Base-by-base conservation (phyloP, 805 yeast species). In the Ogataea dorogensis region DNA sequence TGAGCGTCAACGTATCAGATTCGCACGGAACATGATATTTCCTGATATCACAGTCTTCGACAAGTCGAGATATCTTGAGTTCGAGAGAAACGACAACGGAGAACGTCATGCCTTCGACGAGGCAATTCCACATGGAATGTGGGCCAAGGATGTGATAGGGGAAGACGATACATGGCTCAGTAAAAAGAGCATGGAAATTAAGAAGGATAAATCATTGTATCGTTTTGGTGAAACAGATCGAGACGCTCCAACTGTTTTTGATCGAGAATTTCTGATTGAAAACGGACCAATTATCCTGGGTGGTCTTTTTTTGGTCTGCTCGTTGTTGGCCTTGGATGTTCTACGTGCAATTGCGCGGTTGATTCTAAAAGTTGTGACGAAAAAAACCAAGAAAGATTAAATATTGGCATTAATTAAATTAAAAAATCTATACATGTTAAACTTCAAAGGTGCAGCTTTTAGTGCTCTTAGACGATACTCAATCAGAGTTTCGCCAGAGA, bases 1-100 rank as follows among this genome's bases (percentile, higher is more conserved):
- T 5, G 47, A 55, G 15, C 40, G 53, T 30, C 50, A 40, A 44
- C 55, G 31, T 33, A 52, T 51, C 13, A 45, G 34, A 19, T 15
- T 9, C 32, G 60, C 58, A 64, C 67, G 21, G 38, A 60, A 43
- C 33, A 54, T 51, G 37, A 67, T 80, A 1, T 82, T 83, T 51
- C 68, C 77, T 19, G 80, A 76, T 50, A 65, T 81, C 3, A 64
- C 81, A 3, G 51, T 64, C 2, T 64, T 67, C 39, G 77, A 77
- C 45, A 70, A 70, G 15, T 53, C 71, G 11, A 65, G 84, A 35
- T 59, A 56, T 27, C 39, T 59, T 4, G 86, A 80, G 38, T 58
- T 67, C 23, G 87, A 82, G 47, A 62, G 81, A 40, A 77, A 79
- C 49, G 58, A 70, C 29, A 66, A 66, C 44, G 49, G 46, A 8